These are phyloP conservation scores for Pichia exigua DNA, from an alignment of 805 yeast genomes.

Conservation along the genomic window DNA sequence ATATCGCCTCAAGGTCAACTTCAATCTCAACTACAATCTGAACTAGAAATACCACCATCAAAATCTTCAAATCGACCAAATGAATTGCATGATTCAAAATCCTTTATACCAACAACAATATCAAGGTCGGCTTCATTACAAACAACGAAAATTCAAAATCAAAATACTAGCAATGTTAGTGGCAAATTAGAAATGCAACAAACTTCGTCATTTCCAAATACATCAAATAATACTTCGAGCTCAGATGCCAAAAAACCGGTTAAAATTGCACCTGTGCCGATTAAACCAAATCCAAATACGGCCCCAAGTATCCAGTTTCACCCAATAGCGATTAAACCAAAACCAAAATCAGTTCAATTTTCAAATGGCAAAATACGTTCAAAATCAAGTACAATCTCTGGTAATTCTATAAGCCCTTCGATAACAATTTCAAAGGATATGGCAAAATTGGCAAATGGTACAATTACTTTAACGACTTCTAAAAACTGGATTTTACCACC, in stretches of 20 bases:
- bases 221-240: neutral
- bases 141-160: neutral
- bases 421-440: neutral
- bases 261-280: neutral
- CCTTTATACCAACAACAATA: neutral
- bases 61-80: neutral
- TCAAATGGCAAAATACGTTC: slow-evolving; percentile 5
- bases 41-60: neutral
- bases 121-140: neutral
- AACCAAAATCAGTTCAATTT: slow-evolving; percentile 15
- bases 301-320: slow-evolving; percentile 14
- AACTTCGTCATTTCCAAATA: neutral
- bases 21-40: neutral
- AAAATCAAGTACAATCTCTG: slow-evolving; percentile 2
- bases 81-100: neutral
- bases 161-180: neutral
- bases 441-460: neutral
- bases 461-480: slow-evolving; percentile 11
- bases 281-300: slow-evolving; percentile 6
- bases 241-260: neutral
- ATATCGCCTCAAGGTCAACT: neutral
- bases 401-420: neutral
- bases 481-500: slow-evolving; percentile 50
- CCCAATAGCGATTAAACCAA: slow-evolving; percentile 27
- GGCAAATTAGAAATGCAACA: neutral